Evolutionary conservation across 2,329 filamentous ascomycete genomes (phyloP), one percentile per base, ranked within the genome.

Genomic region (Cytospora leucostoma): DNA sequence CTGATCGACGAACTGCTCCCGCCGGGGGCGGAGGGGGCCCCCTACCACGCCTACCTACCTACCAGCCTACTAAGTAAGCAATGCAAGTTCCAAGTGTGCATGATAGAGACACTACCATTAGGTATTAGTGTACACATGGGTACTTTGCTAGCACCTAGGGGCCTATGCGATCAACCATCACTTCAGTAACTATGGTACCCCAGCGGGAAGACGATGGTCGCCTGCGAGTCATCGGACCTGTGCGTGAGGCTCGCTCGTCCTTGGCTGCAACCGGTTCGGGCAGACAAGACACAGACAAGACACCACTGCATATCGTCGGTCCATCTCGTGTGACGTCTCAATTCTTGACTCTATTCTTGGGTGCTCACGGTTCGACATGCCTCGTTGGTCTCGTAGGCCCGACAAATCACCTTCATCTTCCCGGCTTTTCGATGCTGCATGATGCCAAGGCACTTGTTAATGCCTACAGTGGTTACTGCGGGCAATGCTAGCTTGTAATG

Each of bases 1-100:
- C 54, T 58, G 60, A 62, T 62, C 59, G 60, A 62, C 60, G 54
- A 49, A 55, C 51, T 50, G 33, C 51, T 61, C 44, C 44, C 15
- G 44, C n/a, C 27, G 44, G 44, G 10, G 44, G 44, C 44, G n/a
- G n/a, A 27, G 2, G 27, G 27, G 27, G 27, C 2, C 2, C 27
- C 27, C 27, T 27, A 27, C 27, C 27, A 27, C 27, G 27, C 27
- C 27, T 27, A 27, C 27, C 27, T 27, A 27, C 27, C 27, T 27
- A 27, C 27, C 27, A 27, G 27, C 27, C 27, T 27, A 27, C 27
- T 27, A 27, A 4, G 13, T 7, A 19, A n/a, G 8, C 40, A 44
- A 44, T 19, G 37, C 15, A 38, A 12, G 19, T n/a, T 10, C 4
- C 11, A 47, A 21, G 10, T 21, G n/a, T 19, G 21, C n/a, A 21